Base-by-base conservation (phyloP, 2,329 filamentous ascomycete species). In the Tolypocladium nubicola region DNA sequence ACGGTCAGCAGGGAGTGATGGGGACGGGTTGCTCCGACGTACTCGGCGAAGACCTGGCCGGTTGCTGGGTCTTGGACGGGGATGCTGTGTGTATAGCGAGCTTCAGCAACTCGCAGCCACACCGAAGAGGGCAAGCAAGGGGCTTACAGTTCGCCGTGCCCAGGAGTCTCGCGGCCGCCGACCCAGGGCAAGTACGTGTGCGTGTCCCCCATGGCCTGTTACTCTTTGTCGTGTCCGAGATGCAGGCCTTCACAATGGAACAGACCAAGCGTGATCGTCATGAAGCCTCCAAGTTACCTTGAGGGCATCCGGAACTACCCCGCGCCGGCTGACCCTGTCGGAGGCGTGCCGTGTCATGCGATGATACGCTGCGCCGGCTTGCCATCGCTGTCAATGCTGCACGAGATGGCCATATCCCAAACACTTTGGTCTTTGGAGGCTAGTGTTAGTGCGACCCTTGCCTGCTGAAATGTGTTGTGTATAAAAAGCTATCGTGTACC, bases 61-160 rank as follows among this genome's bases (percentile, higher is more conserved):
- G 74, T 81, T 0, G 80, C 72, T 16, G 81, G 81, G 61, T 83
- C 74, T 61, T 83, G 77, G 47, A 84, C 66, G 0, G 74, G 68
- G 56, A 84, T 76, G 45, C 80, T 83, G 56, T 10, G n/a, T n/a
- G 53, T 11, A 38, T 40, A 49, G 43, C 35, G 30, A 50, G n/a
- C 3, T 39, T 58, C 21, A 58, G 45, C 47, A 52, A 38, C 7
- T 23, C 4, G 30, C 8, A 19, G 6, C 4, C n/a, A 13, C 19
- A 37, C n/a, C 1, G 19, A 53, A 38, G 50, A 23, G 23, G 16
- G n/a, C 13, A 14, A 2, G 33, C 37, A 37, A 9, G 14, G n/a
- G 39, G 19, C 55, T 35, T 37, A 59, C 58, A 23, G 33, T 5
- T 56, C 57, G 39, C 59, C 59, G 6, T 53, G 56, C 14, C 59